Conservation (phyloP, 75 land plant species). For the Azolla pinnata region DNA sequence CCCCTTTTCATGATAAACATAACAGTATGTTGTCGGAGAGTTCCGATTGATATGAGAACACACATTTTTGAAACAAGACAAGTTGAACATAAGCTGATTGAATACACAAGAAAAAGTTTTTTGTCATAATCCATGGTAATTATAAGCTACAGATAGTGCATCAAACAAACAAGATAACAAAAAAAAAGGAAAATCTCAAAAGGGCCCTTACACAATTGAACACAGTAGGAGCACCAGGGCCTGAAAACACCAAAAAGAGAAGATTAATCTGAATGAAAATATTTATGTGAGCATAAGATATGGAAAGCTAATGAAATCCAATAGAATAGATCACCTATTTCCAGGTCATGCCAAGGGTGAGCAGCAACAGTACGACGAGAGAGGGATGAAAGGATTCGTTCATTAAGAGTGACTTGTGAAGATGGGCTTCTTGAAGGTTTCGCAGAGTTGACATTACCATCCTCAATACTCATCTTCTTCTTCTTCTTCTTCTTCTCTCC, state of each 20-base stretch:
- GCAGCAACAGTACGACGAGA: conserved; percentile 58
- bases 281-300: background rate
- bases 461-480: too few species aligned
- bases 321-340: conserved; percentile 39
- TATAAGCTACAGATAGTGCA: background rate
- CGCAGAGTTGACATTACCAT: too few species aligned
- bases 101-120: too few species aligned
- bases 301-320: background rate
- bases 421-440: conserved; percentile 18
- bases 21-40: too few species aligned
- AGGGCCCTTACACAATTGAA: conserved; percentile 69
- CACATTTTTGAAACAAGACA: too few species aligned
- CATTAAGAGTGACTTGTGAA: conserved; percentile 33
- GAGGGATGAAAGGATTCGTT: conserved; percentile 62
- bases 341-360: conserved; percentile 84
- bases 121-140: too few species aligned
- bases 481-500: too few species aligned
- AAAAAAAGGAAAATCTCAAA: background rate
- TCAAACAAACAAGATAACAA: background rate
- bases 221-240: conserved; percentile 75
- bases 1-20: too few species aligned
- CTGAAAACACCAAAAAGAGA: conserved; percentile 36
- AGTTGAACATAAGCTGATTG: too few species aligned
- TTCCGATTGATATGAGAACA: too few species aligned
- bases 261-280: background rate